phyloP scores from a whole-genome alignment of 163 green algal species.

The Picocystis sp. region DNA sequence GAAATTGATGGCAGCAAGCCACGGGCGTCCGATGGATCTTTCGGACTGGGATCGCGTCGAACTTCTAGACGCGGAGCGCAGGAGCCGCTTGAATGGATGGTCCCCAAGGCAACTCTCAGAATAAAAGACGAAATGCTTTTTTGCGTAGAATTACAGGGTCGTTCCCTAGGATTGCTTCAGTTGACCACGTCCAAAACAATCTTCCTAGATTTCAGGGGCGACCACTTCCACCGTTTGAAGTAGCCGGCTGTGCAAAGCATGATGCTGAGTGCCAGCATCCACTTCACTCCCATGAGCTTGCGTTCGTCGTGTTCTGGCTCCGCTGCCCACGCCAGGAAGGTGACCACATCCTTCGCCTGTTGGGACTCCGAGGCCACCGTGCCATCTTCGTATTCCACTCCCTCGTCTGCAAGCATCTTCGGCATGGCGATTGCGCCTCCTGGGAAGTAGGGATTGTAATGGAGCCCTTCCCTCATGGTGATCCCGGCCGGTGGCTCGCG shows the following conservation, averaged over 20 bases:
- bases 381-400: conserved; percentile 95
- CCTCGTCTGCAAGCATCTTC: conserved; percentile 92
- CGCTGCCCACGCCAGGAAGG: conserved; percentile 85
- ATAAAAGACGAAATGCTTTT: no score
- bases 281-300: conserved; percentile 97
- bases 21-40: no score
- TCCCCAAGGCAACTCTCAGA: no score
- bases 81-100: no score
- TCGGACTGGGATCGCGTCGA: no score
- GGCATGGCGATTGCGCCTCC: conserved; percentile 97
- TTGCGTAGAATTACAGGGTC: no score
- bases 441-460: conserved; percentile 99
- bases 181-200: conserved; percentile 88
- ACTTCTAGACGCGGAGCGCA: no score
- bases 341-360: conserved; percentile 65
- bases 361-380: conserved; percentile 75
- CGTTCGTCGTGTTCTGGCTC: conserved; percentile 91
- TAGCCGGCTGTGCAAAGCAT: conserved; percentile 59
- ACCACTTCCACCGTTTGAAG: conserved; percentile 89
- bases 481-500: conserved; percentile 15
- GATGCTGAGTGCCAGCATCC: conserved; percentile 59
- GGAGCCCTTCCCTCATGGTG: conserved; percentile 73
- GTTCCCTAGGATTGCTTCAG: conserved; percentile 23
- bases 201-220: conserved; percentile 77
- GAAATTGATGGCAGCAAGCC: no score